phyloP scores from a whole-genome alignment of 1,284 basidiomycete species.

The Trichosporon sp. region DNA sequence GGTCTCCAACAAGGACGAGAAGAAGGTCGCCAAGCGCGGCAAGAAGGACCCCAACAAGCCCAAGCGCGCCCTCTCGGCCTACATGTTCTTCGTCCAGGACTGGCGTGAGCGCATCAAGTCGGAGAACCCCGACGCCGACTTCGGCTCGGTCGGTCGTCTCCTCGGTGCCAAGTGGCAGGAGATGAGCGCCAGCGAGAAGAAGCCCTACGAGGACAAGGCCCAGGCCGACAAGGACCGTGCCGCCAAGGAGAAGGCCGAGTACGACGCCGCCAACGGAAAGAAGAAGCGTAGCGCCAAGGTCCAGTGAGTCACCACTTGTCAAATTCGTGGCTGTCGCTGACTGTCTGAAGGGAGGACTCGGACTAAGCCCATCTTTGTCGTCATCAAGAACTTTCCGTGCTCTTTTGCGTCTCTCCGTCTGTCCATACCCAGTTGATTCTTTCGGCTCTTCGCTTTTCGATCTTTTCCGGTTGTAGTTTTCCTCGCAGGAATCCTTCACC shows the following conservation, averaged over 20 bases:
- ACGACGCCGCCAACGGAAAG: constrained; percentile 52
- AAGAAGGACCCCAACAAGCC: constrained; percentile 48
- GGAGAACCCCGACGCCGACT: constrained; percentile 90
- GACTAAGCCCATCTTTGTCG: neutral
- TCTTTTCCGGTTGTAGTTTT: constrained; percentile 7
- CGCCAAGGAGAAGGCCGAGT: constrained; percentile 56
- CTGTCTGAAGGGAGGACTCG: neutral
- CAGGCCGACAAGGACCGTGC: constrained; percentile 74
- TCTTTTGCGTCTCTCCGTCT: neutral
- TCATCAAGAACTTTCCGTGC: constrained; percentile 7
- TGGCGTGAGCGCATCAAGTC: constrained; percentile 90
- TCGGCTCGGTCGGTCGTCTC: constrained; percentile 86
- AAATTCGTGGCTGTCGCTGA: neutral
- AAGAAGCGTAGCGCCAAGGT: constrained; percentile 24
- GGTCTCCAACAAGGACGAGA: constrained; percentile 60
- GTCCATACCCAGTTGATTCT: neutral
- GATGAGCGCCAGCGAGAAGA: constrained; percentile 75
- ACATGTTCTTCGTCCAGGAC: constrained; percentile 98
- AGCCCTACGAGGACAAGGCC: constrained; percentile 89
- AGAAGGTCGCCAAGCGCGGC: constrained; percentile 57
- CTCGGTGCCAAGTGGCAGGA: constrained; percentile 89
- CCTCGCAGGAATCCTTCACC: constrained; percentile 2
- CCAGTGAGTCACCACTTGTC: neutral
- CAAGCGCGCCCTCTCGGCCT: constrained; percentile 73
- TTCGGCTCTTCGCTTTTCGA: constrained; percentile 6